Percentiles rank a stretch among this genome's conserved stretches.
Conservation (phyloP, 495 filamentous ascomycete genomes). For the Lasiosphaeria miniovina region DNA sequence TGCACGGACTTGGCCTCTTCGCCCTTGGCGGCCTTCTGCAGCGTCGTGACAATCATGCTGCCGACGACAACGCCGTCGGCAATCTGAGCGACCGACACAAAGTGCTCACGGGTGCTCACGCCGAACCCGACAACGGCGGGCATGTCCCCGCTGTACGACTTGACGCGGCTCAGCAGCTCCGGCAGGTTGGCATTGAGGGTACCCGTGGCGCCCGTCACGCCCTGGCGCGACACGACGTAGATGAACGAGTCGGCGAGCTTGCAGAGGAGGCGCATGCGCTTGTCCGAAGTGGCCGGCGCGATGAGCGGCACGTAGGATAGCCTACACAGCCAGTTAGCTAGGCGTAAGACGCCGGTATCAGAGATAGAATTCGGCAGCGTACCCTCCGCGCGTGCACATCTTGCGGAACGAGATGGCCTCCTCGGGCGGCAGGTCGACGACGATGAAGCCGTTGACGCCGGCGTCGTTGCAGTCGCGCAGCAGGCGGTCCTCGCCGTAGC, state of each 20-base stretch:
- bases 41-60: slow-evolving; percentile 80
- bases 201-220: slow-evolving; percentile 88
- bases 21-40: slow-evolving; percentile 67
- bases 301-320: slow-evolving; percentile 95
- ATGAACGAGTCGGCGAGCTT: slow-evolving; percentile 98
- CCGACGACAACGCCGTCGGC: slow-evolving; percentile 98
- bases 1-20: slow-evolving; percentile 71
- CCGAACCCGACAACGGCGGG: slow-evolving; percentile 93
- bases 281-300: slow-evolving; percentile 87
- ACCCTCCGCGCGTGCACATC: slow-evolving; percentile 73
- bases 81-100: slow-evolving; percentile 74
- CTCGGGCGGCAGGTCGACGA: slow-evolving; percentile 95
- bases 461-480: slow-evolving; percentile 80
- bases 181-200: slow-evolving; percentile 75
- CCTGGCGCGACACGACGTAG: slow-evolving; percentile 97
- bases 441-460: slow-evolving; percentile 94
- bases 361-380: slow-evolving; percentile 24
- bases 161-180: slow-evolving; percentile 78
- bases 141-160: slow-evolving; percentile 83
- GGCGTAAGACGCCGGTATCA: background rate
- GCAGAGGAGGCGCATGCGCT: slow-evolving; percentile 91
- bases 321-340: slow-evolving; percentile 27
- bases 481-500: slow-evolving; percentile 88
- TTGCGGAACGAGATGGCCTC: slow-evolving; percentile 90
- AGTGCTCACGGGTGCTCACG: slow-evolving; percentile 93